phyloP scores from a whole-genome alignment of 177 flowering plant genomes.

The Vitis hybrid region DNA sequence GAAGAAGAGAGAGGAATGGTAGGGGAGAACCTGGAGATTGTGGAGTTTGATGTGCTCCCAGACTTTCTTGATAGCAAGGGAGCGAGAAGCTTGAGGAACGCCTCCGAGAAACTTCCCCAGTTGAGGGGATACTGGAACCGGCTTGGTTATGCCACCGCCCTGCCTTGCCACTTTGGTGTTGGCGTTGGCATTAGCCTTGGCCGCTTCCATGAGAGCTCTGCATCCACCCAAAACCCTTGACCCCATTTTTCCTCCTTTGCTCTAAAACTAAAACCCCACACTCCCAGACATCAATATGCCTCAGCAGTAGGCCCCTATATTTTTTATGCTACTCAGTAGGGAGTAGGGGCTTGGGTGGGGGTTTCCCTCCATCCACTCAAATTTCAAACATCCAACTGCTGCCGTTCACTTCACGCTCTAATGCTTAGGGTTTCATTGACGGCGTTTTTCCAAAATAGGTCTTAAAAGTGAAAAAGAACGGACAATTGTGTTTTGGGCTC shows the following conservation, averaged over 20 bases:
- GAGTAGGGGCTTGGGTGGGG: too few relatives aligned
- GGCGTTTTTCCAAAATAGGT: too few relatives aligned
- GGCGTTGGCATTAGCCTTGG: background rate
- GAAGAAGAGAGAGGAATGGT: background rate
- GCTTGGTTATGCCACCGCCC: slow-evolving; percentile 34
- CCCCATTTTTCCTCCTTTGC: too few relatives aligned
- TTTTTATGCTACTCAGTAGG: too few relatives aligned
- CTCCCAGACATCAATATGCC: too few relatives aligned
- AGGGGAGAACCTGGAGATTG: slow-evolving; percentile 58
- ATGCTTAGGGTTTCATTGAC: too few relatives aligned
- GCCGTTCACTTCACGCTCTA: too few relatives aligned
- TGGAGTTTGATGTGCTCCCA: slow-evolving; percentile 66
- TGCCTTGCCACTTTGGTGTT: background rate
- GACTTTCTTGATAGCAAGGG: slow-evolving; percentile 55
- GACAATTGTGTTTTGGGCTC: too few relatives aligned
- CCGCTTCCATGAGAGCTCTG: slow-evolving; percentile 19
- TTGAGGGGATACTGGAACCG: slow-evolving; percentile 45
- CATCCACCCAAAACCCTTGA: slow-evolving; percentile 13
- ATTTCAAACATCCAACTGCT: too few relatives aligned
- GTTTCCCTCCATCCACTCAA: too few relatives aligned
- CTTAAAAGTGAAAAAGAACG: too few relatives aligned
- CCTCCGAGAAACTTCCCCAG: slow-evolving; percentile 46
- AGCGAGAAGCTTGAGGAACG: slow-evolving; percentile 46
- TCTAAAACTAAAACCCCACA: background rate
- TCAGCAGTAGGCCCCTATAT: too few relatives aligned